A percentile compares a stretch with the other conserved stretches of the same genome.
phyloP scores from a whole-genome alignment of 2,329 filamentous ascomycete species.

The Trichocomaceae sp. region DNA sequence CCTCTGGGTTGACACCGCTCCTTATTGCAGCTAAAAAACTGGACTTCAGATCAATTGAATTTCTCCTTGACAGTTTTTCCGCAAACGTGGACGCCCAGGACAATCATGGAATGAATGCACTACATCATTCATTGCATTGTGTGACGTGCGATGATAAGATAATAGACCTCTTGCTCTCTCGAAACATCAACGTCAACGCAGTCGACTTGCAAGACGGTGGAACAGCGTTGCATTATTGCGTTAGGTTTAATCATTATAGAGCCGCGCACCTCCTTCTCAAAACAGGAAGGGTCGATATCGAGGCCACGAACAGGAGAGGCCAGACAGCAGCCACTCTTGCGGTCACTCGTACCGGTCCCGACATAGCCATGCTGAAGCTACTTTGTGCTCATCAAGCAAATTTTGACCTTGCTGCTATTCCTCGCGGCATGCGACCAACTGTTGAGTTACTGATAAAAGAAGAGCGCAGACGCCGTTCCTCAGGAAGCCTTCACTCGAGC shows the following conservation, averaged over 20 bases:
- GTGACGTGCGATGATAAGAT: background rate
- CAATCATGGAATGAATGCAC: background rate
- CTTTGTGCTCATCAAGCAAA: background rate
- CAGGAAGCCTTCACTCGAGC: background rate
- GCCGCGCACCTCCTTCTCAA: background rate
- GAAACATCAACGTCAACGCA: constrained; percentile 1
- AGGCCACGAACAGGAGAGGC: background rate
- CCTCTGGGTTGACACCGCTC: background rate
- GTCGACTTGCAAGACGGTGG: background rate
- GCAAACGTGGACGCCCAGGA: background rate
- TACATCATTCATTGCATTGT: background rate
- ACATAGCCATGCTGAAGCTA: background rate
- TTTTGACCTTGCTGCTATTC: background rate
- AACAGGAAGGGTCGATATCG: background rate
- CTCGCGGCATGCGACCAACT: background rate
- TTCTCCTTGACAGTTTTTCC: background rate
- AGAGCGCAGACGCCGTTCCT: background rate
- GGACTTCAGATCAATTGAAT: background rate
- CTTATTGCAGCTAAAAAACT: background rate
- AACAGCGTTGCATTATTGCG: background rate
- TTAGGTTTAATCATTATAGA: background rate
- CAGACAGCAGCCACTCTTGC: background rate
- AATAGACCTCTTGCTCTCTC: background rate
- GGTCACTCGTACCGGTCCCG: background rate
- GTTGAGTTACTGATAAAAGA: background rate